Evolutionary conservation across 805 yeast species (phyloP).

Genomic region (Yarrowia phangngaensis): DNA sequence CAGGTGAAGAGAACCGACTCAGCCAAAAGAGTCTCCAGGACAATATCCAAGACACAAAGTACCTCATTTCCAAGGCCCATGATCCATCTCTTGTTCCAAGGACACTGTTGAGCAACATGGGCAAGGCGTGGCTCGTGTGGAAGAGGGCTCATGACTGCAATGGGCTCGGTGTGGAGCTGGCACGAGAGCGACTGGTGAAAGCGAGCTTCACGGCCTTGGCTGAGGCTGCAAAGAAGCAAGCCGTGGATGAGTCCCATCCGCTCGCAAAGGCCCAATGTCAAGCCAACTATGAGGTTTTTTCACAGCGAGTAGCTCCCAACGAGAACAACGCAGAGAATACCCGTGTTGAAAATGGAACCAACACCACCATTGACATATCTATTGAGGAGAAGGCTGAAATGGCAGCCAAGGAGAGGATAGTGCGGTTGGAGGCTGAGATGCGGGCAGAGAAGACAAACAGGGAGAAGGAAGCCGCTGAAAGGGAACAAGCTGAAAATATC

Average conservation of each 20-base stretch:
- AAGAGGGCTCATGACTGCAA: neutral
- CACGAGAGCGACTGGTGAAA: neutral
- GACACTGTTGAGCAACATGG: neutral
- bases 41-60: no score
- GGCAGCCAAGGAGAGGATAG: neutral
- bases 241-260: neutral
- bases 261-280: neutral
- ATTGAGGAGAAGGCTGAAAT: neutral
- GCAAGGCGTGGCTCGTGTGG: constrained; percentile 1
- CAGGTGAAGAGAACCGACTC: no score
- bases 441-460: neutral
- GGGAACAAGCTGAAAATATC: neutral
- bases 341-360: no score
- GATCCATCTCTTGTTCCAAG: neutral
- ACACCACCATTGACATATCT: no score
- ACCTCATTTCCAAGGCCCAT: neutral
- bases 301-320: neutral
- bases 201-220: neutral
- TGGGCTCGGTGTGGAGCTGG: neutral
- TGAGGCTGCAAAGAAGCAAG: neutral
- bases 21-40: no score
- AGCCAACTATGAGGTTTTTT: neutral
- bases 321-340: neutral
- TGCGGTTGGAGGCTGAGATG: neutral
- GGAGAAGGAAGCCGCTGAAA: neutral